Percentiles rank a stretch among this genome's conserved stretches.
These are phyloP conservation scores for Coemansia sp. DNA, from an alignment of 192 early-diverging fungal genomes.

Conservation along the genomic window DNA sequence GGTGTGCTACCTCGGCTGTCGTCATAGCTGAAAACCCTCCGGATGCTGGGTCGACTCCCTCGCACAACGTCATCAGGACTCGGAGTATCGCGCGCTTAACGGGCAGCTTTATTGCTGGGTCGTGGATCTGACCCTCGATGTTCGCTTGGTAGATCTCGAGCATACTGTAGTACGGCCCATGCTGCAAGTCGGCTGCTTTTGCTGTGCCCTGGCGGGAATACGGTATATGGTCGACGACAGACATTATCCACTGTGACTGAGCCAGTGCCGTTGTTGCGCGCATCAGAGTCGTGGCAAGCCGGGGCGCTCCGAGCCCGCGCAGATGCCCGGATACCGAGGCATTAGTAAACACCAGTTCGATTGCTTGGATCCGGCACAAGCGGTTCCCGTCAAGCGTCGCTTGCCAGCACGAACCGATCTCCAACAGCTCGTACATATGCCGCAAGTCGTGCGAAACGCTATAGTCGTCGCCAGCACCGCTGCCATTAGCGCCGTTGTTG, in stretches of 20 bases:
- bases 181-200: background rate
- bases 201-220: background rate
- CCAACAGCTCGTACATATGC: slow-evolving; percentile 23
- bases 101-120: slow-evolving; percentile 20
- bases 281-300: slow-evolving; percentile 21
- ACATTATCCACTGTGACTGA: slow-evolving; percentile 32
- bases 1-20: slow-evolving; percentile 48
- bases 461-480: background rate
- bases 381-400: slow-evolving; percentile 18
- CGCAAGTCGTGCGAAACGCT: slow-evolving; percentile 8
- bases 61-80: slow-evolving; percentile 40
- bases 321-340: slow-evolving; percentile 32
- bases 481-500: background rate
- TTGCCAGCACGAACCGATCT: slow-evolving; percentile 25
- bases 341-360: slow-evolving; percentile 44
- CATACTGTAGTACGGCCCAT: slow-evolving; percentile 15
- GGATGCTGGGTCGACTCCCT: slow-evolving; percentile 30
- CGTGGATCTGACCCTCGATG: slow-evolving; percentile 32
- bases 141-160: slow-evolving; percentile 49
- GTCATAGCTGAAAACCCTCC: slow-evolving; percentile 53
- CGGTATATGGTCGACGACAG: slow-evolving; percentile 16
- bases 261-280: slow-evolving; percentile 28
- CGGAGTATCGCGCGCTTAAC: slow-evolving; percentile 44
- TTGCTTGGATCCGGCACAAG: slow-evolving; percentile 25
- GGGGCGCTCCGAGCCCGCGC: slow-evolving; percentile 17